These are phyloP conservation scores for Lipomyces yamadae DNA, from an alignment of 805 yeast genomes.

Conservation along the genomic window DNA sequence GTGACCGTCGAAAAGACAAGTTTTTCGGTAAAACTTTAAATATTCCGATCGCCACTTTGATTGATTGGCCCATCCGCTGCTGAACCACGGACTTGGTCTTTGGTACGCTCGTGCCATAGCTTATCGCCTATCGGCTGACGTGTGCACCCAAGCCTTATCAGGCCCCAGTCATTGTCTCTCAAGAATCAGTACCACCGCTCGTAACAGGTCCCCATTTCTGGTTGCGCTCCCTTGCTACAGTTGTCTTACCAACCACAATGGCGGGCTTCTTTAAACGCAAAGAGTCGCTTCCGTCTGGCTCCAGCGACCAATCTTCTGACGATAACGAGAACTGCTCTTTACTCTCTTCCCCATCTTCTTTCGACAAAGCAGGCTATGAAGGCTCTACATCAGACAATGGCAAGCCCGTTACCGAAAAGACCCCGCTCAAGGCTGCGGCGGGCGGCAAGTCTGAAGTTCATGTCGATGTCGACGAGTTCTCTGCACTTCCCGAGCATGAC, in stretches of 20 bases:
- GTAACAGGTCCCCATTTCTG: not conserved
- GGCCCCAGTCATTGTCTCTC: no score
- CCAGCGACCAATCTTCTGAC: not conserved
- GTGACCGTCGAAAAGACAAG: no score
- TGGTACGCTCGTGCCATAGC: not conserved
- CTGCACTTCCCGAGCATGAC: constrained; percentile 43
- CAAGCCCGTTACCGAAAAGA: constrained; percentile 17
- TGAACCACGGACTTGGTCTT: not conserved
- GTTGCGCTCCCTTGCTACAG: not conserved
- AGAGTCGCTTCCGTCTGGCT: not conserved
- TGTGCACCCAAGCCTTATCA: not conserved
- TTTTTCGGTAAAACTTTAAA: not conserved
- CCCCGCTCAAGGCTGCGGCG: constrained; percentile 24
- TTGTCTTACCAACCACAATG: not conserved
- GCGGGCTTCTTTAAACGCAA: constrained; percentile 8
- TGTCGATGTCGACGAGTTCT: constrained; percentile 30
- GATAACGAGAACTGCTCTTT: not conserved
- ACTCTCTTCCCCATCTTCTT: constrained; percentile 3
- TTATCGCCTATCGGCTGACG: not conserved
- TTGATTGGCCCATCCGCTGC: not conserved
- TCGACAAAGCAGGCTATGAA: constrained; percentile 11
- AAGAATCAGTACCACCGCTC: not conserved
- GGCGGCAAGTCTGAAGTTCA: constrained; percentile 12
- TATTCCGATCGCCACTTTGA: not conserved
- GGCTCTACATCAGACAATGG: not conserved